Evolutionary conservation across 148 eudicot genomes (phyloP).

Genomic region (Cornus florida): DNA sequence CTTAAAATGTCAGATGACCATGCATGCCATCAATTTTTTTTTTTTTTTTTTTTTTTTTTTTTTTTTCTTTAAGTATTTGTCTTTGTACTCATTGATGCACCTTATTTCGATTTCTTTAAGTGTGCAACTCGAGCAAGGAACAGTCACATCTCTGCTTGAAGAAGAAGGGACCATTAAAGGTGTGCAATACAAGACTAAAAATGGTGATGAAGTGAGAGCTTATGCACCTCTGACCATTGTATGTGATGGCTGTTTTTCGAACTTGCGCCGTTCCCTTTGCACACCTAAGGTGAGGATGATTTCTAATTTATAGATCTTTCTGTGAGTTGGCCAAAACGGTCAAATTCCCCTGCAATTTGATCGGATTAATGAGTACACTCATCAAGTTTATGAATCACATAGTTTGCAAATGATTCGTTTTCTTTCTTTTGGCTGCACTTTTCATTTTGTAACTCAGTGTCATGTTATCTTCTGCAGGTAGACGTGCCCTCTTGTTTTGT

Average conservation of each 20-base stretch:
- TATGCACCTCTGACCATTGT: slow-evolving; percentile 25
- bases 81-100: neutral
- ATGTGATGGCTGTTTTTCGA: slow-evolving; percentile 56
- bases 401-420: neutral
- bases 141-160: slow-evolving; percentile 25
- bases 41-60: neutral
- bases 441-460: neutral
- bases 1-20: neutral
- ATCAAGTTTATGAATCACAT: neutral
- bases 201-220: slow-evolving; percentile 16
- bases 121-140: slow-evolving; percentile 63
- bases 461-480: slow-evolving; percentile 42
- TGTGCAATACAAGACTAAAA: slow-evolving; percentile 20
- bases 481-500: slow-evolving; percentile 78
- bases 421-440: neutral
- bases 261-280: slow-evolving; percentile 40
- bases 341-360: neutral
- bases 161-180: slow-evolving; percentile 13
- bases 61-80: neutral
- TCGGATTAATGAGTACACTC: neutral
- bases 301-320: neutral
- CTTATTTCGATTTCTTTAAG: slow-evolving; percentile 25
- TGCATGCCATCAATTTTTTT: neutral
- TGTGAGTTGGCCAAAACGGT: neutral
- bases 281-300: slow-evolving; percentile 24